Evolutionary conservation across 148 eudicot species (phyloP).

Genomic region (Diospyros lotus): DNA sequence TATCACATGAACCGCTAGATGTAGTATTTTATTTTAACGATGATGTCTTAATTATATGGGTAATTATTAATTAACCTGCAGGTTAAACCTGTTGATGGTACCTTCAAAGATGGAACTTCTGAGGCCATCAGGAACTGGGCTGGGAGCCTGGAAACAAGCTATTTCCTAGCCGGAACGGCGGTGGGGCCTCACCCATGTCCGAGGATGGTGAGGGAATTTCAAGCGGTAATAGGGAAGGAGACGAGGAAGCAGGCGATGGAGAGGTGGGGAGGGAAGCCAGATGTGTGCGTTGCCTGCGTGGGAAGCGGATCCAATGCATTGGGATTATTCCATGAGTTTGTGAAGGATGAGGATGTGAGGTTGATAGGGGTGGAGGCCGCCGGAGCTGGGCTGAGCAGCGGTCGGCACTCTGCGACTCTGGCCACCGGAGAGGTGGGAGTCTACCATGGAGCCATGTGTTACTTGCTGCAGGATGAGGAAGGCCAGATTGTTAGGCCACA

Average conservation of each 20-base stretch:
- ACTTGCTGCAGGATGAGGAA: constrained; percentile 66
- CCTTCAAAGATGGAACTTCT: constrained; percentile 64
- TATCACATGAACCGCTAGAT: no score
- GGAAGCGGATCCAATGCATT: constrained; percentile 92
- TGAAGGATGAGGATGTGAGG: constrained; percentile 52
- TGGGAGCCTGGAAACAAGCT: constrained; percentile 30
- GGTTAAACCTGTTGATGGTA: constrained; percentile 30
- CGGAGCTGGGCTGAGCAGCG: constrained; percentile 57
- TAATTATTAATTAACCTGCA: background rate
- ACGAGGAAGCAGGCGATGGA: constrained; percentile 71
- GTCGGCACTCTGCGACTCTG: constrained; percentile 65
- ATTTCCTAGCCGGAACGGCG: constrained; percentile 24
- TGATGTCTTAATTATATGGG: no score
- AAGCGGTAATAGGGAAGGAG: constrained; percentile 79
- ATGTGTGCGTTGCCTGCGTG: constrained; percentile 70
- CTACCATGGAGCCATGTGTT: constrained; percentile 73
- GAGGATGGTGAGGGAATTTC: constrained; percentile 81
- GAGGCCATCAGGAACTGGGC: constrained; percentile 46
- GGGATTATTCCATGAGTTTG: constrained; percentile 74
- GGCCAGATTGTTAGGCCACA: constrained; percentile 70
- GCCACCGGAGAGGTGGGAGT: constrained; percentile 65
- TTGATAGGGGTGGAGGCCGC: constrained; percentile 72
- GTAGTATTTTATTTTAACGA: no score
- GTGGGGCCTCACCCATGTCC: constrained; percentile 86
- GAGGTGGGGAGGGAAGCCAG: constrained; percentile 84